These are phyloP conservation scores for Calonectria hongkongensis DNA, from an alignment of 2,329 filamentous ascomycete genomes.

Conservation along the genomic window DNA sequence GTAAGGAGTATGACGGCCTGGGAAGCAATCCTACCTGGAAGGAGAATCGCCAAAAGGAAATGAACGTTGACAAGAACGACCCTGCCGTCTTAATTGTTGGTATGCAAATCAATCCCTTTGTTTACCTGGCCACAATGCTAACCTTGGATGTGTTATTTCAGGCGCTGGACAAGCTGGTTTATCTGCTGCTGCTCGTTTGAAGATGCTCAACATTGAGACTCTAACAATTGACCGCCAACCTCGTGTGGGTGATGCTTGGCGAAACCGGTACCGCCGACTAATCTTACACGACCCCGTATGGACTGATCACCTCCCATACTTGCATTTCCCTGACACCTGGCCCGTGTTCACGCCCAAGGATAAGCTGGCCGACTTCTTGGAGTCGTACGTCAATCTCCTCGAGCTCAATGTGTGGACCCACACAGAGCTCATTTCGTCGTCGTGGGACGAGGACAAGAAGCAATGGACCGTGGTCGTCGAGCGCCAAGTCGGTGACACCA, in stretches of 20 bases:
- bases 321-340: constrained; percentile 18
- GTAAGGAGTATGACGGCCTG: constrained; percentile 9
- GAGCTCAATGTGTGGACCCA: constrained; percentile 14
- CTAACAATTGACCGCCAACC: constrained; percentile 18
- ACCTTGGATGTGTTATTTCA: background rate
- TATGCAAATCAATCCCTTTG: background rate
- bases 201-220: constrained; percentile 7
- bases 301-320: constrained; percentile 13
- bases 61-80: background rate
- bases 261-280: constrained; percentile 9
- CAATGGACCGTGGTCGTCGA: constrained; percentile 15
- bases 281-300: constrained; percentile 15
- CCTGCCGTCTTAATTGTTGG: constrained; percentile 13
- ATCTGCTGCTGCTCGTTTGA: constrained; percentile 12
- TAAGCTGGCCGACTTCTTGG: constrained; percentile 13
- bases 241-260: constrained; percentile 8
- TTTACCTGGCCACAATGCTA: background rate
- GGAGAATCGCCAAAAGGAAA: constrained; percentile 14
- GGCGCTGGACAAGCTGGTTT: constrained; percentile 1
- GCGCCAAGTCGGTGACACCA: constrained; percentile 13
- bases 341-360: constrained; percentile 16
- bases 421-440: constrained; percentile 3
- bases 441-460: constrained; percentile 13
- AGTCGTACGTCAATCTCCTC: constrained; percentile 6
- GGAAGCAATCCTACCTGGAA: constrained; percentile 5